phyloP scores from a whole-genome alignment of 1,284 basidiomycete genomes.

The Malassezia sp. region DNA sequence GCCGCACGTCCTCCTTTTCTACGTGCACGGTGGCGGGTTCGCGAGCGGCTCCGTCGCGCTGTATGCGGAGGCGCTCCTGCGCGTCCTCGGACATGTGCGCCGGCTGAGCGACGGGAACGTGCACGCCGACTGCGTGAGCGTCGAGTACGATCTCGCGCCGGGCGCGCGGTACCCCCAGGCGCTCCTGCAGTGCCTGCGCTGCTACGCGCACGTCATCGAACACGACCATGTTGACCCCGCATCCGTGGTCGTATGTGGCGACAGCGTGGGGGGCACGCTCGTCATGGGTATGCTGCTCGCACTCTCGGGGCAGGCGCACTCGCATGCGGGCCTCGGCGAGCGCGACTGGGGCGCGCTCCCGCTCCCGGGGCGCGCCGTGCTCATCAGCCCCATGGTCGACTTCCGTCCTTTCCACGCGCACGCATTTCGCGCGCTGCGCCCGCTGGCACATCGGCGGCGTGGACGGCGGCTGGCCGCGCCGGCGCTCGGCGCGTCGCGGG shows the following conservation, averaged over 20 bases:
- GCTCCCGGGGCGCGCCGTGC: constrained; percentile 37
- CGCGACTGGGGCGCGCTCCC: constrained; percentile 36
- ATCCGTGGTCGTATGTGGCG: constrained; percentile 37
- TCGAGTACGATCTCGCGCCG: constrained; percentile 41
- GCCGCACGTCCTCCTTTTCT: constrained; percentile 20
- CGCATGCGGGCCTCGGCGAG: constrained; percentile 19
- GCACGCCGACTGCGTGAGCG: constrained; percentile 28
- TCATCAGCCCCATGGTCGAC: constrained; percentile 44
- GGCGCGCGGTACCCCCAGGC: constrained; percentile 34
- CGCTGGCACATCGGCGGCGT: neutral
- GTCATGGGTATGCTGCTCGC: constrained; percentile 37
- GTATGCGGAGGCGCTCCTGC: constrained; percentile 42
- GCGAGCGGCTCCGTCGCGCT: constrained; percentile 43
- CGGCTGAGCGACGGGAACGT: constrained; percentile 14
- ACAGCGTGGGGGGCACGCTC: constrained; percentile 42
- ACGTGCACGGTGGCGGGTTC: constrained; percentile 45
- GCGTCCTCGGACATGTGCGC: constrained; percentile 35
- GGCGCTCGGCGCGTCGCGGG: neutral
- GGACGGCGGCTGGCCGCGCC: neutral
- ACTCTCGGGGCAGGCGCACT: constrained; percentile 28
- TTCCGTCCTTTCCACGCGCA: constrained; percentile 27
- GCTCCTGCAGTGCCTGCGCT: constrained; percentile 39
- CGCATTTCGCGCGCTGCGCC: constrained; percentile 26
- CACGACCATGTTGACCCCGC: constrained; percentile 32
- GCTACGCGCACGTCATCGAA: constrained; percentile 44